Evolutionary conservation across 495 filamentous ascomycete species (phyloP).

Genomic region (Aspergillus haitiensis): DNA sequence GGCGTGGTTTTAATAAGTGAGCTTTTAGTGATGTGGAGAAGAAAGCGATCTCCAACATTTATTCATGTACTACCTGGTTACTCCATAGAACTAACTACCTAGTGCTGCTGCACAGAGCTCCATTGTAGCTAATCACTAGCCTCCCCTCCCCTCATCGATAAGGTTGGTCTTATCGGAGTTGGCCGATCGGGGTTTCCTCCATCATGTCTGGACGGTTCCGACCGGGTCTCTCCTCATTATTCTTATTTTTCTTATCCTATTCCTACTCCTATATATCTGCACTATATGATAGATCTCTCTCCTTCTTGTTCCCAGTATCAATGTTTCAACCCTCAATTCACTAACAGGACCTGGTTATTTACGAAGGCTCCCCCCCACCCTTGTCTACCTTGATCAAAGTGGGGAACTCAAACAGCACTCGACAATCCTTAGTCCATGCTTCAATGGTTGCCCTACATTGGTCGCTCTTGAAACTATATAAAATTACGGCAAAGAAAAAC

Average conservation of each 20-base stretch:
- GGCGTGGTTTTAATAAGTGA: not conserved
- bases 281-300: not conserved
- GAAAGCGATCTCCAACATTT: not conserved
- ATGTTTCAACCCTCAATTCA: too few species aligned
- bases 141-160: not conserved
- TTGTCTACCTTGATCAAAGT: not conserved
- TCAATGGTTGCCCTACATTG: not conserved
- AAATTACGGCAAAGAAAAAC: not conserved
- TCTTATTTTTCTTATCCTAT: not conserved
- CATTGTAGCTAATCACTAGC: not conserved
- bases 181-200: conserved; percentile 5
- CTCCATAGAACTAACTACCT: not conserved
- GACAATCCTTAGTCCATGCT: too few species aligned
- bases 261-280: not conserved
- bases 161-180: conserved; percentile 18
- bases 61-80: not conserved
- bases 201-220: conserved; percentile 12
- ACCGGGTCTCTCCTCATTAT: conserved; percentile 1
- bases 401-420: too few species aligned
- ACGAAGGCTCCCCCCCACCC: not conserved
- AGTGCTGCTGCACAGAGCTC: not conserved
- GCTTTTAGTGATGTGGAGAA: not conserved
- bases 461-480: not conserved
- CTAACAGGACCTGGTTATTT: too few species aligned
- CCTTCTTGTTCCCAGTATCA: too few species aligned